phyloP scores from a whole-genome alignment of 176 grass and related monocot species.

The Paspalum notatum region DNA sequence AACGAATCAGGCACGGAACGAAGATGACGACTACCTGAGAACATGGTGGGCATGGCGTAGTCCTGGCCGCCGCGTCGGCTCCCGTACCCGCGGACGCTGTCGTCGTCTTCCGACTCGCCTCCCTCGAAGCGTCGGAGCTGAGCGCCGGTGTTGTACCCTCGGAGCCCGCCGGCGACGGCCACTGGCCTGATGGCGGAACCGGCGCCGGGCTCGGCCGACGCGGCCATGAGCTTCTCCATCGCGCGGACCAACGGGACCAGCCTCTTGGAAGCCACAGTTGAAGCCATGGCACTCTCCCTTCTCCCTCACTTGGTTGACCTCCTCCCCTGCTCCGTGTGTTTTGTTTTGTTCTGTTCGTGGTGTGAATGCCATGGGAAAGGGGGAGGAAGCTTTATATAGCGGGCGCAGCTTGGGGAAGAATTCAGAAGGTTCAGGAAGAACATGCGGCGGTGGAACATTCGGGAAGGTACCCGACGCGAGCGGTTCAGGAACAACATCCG shows the following conservation, averaged over 20 bases:
- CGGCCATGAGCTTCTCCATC: conserved; percentile 56
- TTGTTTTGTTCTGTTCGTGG: not conserved
- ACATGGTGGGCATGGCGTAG: conserved; percentile 34
- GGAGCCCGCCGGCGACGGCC: conserved; percentile 11
- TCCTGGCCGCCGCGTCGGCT: not conserved
- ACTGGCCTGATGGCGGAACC: conserved; percentile 23
- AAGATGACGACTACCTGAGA: conserved; percentile 69
- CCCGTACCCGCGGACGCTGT: not conserved
- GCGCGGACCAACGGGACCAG: conserved; percentile 46
- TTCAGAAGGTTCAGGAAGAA: conserved; percentile 58
- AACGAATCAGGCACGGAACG: not conserved
- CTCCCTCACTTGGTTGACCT: not conserved
- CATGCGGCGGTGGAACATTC: conserved; percentile 41
- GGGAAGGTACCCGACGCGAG: conserved; percentile 8
- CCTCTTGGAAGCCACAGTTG: conserved; percentile 47
- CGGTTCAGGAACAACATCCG: not conserved
- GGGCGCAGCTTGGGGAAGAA: conserved; percentile 26
- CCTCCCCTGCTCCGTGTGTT: no score
- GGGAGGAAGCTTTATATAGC: conserved; percentile 10
- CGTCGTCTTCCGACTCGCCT: conserved; percentile 11
- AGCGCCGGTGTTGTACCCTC: conserved; percentile 56
- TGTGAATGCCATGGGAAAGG: not conserved
- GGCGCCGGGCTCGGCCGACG: not conserved
- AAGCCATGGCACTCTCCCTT: conserved; percentile 42
- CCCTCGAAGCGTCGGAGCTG: conserved; percentile 45